These are phyloP conservation scores for Sugiyamaella pinicola DNA, from an alignment of 1,139 yeast genomes.

Conservation along the genomic window DNA sequence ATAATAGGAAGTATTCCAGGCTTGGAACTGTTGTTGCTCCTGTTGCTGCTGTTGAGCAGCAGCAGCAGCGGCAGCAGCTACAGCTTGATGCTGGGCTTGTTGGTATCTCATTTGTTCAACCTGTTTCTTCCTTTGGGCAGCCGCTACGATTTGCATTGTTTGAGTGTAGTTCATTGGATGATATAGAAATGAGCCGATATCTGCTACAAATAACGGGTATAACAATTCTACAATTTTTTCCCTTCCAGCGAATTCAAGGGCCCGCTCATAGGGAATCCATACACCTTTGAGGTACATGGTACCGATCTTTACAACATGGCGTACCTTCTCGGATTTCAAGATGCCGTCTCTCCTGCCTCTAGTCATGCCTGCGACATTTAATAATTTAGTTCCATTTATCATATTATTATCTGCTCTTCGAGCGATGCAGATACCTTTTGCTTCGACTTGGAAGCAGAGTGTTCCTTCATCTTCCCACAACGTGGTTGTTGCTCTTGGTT, in stretches of 20 bases:
- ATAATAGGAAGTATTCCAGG: constrained; percentile 16
- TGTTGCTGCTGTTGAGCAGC: constrained; percentile 23
- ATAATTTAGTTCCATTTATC: constrained; percentile 90
- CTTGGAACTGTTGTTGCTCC: constrained; percentile 19
- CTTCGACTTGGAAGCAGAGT: constrained; percentile 90
- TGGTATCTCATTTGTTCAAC: constrained; percentile 33
- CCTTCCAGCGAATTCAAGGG: constrained; percentile 81
- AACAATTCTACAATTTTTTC: constrained; percentile 81
- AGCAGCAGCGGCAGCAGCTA: constrained; percentile 8
- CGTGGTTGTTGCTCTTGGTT: constrained; percentile 87
- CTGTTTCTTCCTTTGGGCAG: constrained; percentile 41
- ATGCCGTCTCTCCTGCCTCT: constrained; percentile 91
- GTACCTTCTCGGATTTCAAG: constrained; percentile 76
- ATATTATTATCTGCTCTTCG: constrained; percentile 87
- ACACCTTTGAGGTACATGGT: constrained; percentile 96
- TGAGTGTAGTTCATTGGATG: constrained; percentile 42
- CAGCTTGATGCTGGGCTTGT: constrained; percentile 23
- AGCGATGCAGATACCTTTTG: constrained; percentile 84
- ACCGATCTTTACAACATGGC: constrained; percentile 92
- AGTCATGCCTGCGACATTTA: constrained; percentile 90
- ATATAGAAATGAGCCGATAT: constrained; percentile 54
- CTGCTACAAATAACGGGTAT: constrained; percentile 85
- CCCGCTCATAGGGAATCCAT: constrained; percentile 95
- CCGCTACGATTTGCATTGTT: constrained; percentile 44
- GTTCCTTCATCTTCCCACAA: constrained; percentile 97